A percentile compares a stretch with the other conserved stretches of the same genome.
Evolutionary conservation across 129 eudicot species (phyloP).

Genomic region (Tagetes patula): DNA sequence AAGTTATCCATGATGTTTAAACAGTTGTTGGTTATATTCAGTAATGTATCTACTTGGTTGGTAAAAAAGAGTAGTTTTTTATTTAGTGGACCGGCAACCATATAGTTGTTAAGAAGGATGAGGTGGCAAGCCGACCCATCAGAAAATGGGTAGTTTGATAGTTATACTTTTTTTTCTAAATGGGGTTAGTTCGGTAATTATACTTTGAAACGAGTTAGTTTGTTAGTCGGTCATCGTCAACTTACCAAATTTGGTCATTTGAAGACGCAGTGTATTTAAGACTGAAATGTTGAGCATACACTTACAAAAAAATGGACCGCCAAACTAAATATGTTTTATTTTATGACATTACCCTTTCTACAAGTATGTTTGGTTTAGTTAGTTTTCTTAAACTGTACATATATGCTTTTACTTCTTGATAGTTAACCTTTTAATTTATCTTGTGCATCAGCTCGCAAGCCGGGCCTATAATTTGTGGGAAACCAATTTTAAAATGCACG

Average conservation of each 20-base stretch:
- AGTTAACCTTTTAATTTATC: neutral
- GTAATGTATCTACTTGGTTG: neutral
- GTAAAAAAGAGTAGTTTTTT: neutral
- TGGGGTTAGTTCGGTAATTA: neutral
- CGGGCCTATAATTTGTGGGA: slow-evolving; percentile 74
- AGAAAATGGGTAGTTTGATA: neutral
- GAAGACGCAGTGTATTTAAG: neutral
- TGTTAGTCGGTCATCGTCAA: neutral
- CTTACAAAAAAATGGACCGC: neutral
- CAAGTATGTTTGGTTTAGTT: slow-evolving; percentile 6
- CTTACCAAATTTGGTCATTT: neutral
- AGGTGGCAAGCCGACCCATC: neutral
- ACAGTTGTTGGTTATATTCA: neutral
- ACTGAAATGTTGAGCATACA: neutral
- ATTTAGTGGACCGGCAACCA: neutral
- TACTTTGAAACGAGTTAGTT: neutral
- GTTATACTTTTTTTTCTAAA: neutral
- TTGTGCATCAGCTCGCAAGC: slow-evolving; percentile 55
- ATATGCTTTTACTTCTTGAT: neutral
- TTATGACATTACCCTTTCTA: neutral
- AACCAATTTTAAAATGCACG: slow-evolving; percentile 64
- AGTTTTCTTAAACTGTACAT: neutral
- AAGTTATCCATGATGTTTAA: neutral
- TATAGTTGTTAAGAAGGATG: slow-evolving; percentile 1
- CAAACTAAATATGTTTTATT: neutral